Evolutionary conservation across 2,329 filamentous ascomycete genomes (phyloP), one percentile per base, ranked within the genome.

Genomic region (Ascochyta koolunga): DNA sequence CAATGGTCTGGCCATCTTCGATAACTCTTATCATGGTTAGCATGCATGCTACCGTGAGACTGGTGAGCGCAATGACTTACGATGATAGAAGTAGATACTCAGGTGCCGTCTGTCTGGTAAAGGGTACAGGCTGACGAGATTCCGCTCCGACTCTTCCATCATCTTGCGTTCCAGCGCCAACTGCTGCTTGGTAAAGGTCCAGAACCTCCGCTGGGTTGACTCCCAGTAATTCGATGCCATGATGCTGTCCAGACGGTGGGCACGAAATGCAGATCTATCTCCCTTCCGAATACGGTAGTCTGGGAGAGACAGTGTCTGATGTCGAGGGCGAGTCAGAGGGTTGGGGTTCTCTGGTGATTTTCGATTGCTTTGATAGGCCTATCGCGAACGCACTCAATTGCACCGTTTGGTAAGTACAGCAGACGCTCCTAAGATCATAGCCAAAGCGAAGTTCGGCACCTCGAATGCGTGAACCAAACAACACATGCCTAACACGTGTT

Each of bases 201-300:
- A 99, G 79, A 90, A 86, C 64, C 87, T 89, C 65, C 89, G 86
- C 78, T 99, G 95, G 22, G 91, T 95, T 50, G 95, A 98, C 61
- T 91, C 89, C 93, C 93, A 99, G 79, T 93, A 99, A 77, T 93
- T 97, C 71, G 93, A 90, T 29, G 93, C 91, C 93, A 97, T 97
- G 54, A 16, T 59, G 59, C 33, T 29, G 18, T 15, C 5, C 13
- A 33, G 7, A 29, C 15, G 27, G 29, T 15, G 11, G 41, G 11
- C 32, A 9, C n/a, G 29, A 11, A 16, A 3, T 3, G n/a, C 5
- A 44, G 29, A 31, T 3, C 32, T 3, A 21, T 41, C 21, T 27
- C 22, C 11, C 15, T 8, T 25, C 21, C 7, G 21, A n/a, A 32
- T 10, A 19, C 11, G 19, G 29, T 33, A n/a, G n/a, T n/a, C n/a